Evolutionary conservation across 306 rosid species (phyloP).

Genomic region (Rubus idaeus): DNA sequence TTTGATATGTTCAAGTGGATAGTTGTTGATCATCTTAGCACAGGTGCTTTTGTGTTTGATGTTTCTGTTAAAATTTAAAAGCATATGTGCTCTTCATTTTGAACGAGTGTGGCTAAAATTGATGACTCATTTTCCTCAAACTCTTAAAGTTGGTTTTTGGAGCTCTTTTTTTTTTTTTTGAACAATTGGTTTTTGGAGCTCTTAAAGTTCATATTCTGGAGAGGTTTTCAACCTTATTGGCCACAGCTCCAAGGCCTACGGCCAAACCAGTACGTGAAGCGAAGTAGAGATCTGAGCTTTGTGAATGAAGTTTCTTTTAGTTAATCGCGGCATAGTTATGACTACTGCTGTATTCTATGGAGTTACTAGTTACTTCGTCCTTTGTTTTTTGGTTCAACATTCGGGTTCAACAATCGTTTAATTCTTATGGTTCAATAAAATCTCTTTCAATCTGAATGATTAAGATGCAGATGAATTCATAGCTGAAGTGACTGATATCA

Average conservation of each 20-base stretch:
- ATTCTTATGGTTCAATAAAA: not conserved
- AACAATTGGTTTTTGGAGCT: not conserved
- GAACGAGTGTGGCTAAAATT: not conserved
- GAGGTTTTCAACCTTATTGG: conserved; percentile 38
- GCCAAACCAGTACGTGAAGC: conserved; percentile 25
- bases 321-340: too few relatives aligned
- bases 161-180: too few relatives aligned
- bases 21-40: conserved; percentile 24
- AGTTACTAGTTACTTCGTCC: not conserved
- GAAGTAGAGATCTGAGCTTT: not conserved
- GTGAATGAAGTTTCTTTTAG: not conserved
- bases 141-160: not conserved
- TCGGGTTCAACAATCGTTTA: not conserved
- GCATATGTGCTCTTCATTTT: not conserved
- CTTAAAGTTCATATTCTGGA: conserved; percentile 1
- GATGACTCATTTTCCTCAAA: not conserved
- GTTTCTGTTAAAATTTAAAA: not conserved
- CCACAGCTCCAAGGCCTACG: conserved; percentile 32
- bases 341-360: not conserved
- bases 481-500: not conserved
- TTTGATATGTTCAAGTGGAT: conserved; percentile 33
- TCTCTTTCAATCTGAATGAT: not conserved
- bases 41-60: conserved; percentile 30
- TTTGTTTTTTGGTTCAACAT: not conserved
- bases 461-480: too few relatives aligned